phyloP scores from a whole-genome alignment of 129 eudicot genomes.

The Solidago caesia region DNA sequence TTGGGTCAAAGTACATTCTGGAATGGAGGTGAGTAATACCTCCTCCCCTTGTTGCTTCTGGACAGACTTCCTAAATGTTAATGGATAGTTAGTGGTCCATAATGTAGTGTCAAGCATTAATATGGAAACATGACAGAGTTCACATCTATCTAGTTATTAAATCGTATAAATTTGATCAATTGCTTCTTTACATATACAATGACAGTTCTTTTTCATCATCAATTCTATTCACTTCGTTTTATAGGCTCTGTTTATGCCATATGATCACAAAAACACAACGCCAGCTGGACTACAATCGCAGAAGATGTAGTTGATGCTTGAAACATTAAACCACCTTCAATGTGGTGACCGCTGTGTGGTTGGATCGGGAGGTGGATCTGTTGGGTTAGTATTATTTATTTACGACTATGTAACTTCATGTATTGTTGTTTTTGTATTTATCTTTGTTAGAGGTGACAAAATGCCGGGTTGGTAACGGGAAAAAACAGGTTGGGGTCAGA shows the following conservation, averaged over 20 bases:
- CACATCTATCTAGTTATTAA: neutral
- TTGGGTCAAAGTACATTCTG: constrained; percentile 92
- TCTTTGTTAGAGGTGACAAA: too few relatives aligned
- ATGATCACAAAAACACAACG: constrained; percentile 77
- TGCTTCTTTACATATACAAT: constrained; percentile 9
- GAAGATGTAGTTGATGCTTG: constrained; percentile 64
- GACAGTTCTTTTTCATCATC: constrained; percentile 2
- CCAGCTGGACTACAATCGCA: constrained; percentile 52
- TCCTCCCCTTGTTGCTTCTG: neutral
- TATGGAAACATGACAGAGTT: neutral
- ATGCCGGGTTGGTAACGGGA: too few relatives aligned
- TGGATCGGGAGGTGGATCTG: constrained; percentile 21
- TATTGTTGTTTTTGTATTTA: too few relatives aligned
- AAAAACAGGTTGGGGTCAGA: too few relatives aligned
- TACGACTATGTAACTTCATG: too few relatives aligned
- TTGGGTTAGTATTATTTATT: too few relatives aligned
- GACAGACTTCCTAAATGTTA: neutral
- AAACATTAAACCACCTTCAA: constrained; percentile 60
- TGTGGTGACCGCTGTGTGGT: constrained; percentile 57
- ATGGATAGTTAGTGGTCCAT: constrained; percentile 21
- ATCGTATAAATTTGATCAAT: neutral
- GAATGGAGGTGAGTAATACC: constrained; percentile 76
- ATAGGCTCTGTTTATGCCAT: constrained; percentile 87
- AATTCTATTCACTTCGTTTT: neutral
- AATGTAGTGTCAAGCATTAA: neutral